Evolutionary conservation across 1,139 yeast species (phyloP).

Genomic region (Sugiyamaella novakii): DNA sequence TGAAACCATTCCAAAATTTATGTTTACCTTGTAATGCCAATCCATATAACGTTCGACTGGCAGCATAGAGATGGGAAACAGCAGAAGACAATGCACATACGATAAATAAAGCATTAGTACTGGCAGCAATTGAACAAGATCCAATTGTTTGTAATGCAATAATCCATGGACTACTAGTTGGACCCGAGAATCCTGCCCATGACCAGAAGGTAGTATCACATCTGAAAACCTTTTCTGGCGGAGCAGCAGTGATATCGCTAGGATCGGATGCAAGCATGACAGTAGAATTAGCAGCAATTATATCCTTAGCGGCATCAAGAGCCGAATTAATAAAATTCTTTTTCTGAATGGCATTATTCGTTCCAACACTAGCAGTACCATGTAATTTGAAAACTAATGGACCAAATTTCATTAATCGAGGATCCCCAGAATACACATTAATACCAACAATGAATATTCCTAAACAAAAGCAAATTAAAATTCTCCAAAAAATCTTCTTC

Average conservation of each 20-base stretch:
- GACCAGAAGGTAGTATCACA: slow-evolving; percentile 28
- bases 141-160: slow-evolving; percentile 75
- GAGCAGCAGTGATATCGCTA: slow-evolving; percentile 42
- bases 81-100: slow-evolving; percentile 79
- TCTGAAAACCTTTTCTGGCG: slow-evolving; percentile 26
- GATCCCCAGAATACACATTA: slow-evolving; percentile 75
- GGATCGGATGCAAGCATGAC: neutral
- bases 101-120: slow-evolving; percentile 65
- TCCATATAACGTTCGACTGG: slow-evolving; percentile 77
- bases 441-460: slow-evolving; percentile 73
- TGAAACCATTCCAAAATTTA: slow-evolving; percentile 64
- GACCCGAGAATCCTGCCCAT: slow-evolving; percentile 38
- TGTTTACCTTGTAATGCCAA: slow-evolving; percentile 52
- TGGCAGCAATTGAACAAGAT: slow-evolving; percentile 61
- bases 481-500: slow-evolving; percentile 70
- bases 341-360: neutral
- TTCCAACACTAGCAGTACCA: neutral
- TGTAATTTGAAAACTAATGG: slow-evolving; percentile 11
- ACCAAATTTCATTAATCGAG: slow-evolving; percentile 47
- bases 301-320: neutral
- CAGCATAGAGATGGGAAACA: slow-evolving; percentile 73
- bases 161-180: slow-evolving; percentile 56
- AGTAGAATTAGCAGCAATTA: neutral
- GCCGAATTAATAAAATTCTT: neutral
- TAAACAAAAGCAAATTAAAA: slow-evolving; percentile 65